Base-by-base conservation (phyloP, 176 grass and related monocot species). In the Microstegium vimineum region DNA sequence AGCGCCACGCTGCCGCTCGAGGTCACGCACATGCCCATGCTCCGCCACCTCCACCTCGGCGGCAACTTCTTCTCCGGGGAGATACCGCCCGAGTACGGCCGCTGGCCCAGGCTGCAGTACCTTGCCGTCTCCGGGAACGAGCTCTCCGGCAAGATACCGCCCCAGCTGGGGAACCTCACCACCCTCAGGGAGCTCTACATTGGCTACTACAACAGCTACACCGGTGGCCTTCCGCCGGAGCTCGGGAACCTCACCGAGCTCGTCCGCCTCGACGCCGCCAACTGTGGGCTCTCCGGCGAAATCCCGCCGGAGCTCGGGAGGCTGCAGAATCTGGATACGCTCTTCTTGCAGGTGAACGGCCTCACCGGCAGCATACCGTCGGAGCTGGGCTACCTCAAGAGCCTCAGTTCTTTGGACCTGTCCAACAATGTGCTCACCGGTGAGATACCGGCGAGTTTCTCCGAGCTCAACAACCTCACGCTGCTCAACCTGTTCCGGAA, bases 61-160 rank as follows among this genome's bases (percentile, higher is more conserved):
- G 88, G 90, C 37, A 97, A 97, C 84, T 86, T 70, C 79, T 92
- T 97, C 77, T 83, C 77, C 25, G 92, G 94, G 17, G 54, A 80
- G 76, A 92, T 97, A 9, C 94, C 94, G 7, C 73, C 66, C 20
- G 90, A 88, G 30, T 90, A 91, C 73, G 95, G 95, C 27, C 25
- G 78, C 1, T 89, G 87, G 81, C 1, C 32, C 16, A 59, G 41
- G 4, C 31, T 98, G 34, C 76, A 86, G 71, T 93, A 89, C 77
- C 88, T 98, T 25, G 92, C 90, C 27, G 20, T 98, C 66, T 94
- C 92, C 69, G 87, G 90, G n/a, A 98, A 98, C 81, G 87, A 88
- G 62, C 92, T 98, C 15, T 59, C 61, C 45, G 92, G 95, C 4
- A 87, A 7, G 49, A 87, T 94, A 18, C 95, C 92, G 4, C 86